A percentile compares a stretch with the other conserved stretches of the same genome.
Conservation (phyloP, 2,329 filamentous ascomycete genomes). For the Ophiostoma sp. region DNA sequence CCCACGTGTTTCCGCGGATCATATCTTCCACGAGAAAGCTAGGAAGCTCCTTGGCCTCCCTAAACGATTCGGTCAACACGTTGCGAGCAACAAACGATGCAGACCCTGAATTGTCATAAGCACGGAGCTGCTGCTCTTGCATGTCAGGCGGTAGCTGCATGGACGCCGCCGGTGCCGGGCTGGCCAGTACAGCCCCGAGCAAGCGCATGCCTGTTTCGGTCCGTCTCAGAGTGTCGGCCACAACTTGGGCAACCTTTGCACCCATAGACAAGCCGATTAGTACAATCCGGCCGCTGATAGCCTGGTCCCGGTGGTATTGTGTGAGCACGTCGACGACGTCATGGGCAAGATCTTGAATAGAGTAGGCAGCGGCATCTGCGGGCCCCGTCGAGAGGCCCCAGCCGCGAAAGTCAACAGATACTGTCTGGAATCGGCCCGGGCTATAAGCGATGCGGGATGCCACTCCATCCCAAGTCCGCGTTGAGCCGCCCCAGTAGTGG, state of each 20-base stretch:
- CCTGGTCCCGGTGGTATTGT: background rate
- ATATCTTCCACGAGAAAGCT: background rate
- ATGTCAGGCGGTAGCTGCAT: background rate
- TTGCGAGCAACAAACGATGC: background rate
- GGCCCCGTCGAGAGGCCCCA: background rate
- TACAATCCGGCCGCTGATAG: background rate
- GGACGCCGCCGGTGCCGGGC: background rate
- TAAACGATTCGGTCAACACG: background rate
- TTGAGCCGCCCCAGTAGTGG: background rate
- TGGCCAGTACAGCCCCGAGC: background rate
- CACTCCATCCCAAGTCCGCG: background rate
- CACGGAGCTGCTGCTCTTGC: background rate
- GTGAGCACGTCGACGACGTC: background rate
- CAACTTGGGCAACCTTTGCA: background rate
- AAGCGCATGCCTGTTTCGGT: background rate
- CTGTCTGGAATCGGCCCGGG: background rate
- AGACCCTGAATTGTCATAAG: background rate
- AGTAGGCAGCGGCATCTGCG: background rate
- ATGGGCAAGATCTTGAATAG: background rate
- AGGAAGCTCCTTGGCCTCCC: background rate
- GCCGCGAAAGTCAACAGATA: background rate
- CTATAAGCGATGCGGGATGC: background rate
- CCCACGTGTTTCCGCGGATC: background rate
- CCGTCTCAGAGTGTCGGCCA: background rate
- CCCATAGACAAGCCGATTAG: background rate